phyloP scores from a whole-genome alignment of 2,329 filamentous ascomycete genomes.

The Claviceps sp. region DNA sequence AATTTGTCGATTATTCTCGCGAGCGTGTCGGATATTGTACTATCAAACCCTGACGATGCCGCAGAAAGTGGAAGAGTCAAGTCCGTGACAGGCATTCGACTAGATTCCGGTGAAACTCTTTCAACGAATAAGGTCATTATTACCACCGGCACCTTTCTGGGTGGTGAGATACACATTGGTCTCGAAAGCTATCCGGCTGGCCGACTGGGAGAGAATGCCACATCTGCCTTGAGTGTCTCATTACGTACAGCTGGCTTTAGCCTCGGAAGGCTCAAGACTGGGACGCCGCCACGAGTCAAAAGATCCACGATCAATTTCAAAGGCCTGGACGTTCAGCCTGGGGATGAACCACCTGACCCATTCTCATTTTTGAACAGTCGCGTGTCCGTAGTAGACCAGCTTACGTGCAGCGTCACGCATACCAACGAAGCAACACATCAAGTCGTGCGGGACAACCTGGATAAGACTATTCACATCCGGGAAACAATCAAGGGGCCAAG shows the following conservation, averaged over 20 bases:
- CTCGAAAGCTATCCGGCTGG: constrained; percentile 74
- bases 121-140: constrained; percentile 75
- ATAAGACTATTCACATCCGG: constrained; percentile 90
- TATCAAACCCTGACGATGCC: constrained; percentile 33
- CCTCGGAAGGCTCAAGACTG: constrained; percentile 84
- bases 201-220: constrained; percentile 86
- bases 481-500: constrained; percentile 89
- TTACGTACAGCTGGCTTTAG: constrained; percentile 78
- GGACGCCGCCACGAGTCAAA: constrained; percentile 80
- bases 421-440: constrained; percentile 76
- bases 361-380: constrained; percentile 81
- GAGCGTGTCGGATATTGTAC: constrained; percentile 83
- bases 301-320: constrained; percentile 70
- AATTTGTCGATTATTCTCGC: constrained; percentile 72
- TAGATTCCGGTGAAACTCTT: constrained; percentile 80
- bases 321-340: constrained; percentile 56
- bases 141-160: constrained; percentile 89
- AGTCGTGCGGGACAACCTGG: constrained; percentile 76
- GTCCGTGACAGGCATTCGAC: constrained; percentile 68
- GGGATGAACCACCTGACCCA: constrained; percentile 74
- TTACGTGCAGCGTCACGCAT: constrained; percentile 76
- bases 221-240: constrained; percentile 83
- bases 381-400: constrained; percentile 68
- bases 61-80: constrained; percentile 37
- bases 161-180: constrained; percentile 93